Base-by-base conservation (phyloP, 2,329 filamentous ascomycete genomes). In the Simplicillium aogashimaense region DNA sequence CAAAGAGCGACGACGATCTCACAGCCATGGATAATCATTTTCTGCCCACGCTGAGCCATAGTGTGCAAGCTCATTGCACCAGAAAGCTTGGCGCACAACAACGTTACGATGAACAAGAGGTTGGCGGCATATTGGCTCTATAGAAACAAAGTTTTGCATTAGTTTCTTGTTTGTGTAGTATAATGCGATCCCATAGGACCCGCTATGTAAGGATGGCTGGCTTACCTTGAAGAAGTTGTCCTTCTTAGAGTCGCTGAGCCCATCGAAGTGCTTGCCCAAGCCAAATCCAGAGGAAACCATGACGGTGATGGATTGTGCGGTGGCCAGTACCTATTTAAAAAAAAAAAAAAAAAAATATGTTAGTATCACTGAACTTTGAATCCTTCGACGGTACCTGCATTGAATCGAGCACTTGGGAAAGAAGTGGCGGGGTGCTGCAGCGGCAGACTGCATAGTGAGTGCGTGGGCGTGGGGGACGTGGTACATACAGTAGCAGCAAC, bases 161-260 rank as follows among this genome's bases (percentile, higher is more conserved):
- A 40, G 31, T 13, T 25, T 25, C 20, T 25, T 25, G 20, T 25
- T 25, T 25, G 20, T 25, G 9, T 25, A 6, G 20, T 9, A 25
- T 25, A 9, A 25, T 25, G 20, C 20, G 20, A 25, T 25, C 20
- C 6, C 20, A 25, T 6, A 25, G 20, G 5, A 25, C 20, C 20
- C 20, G 20, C 9, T 25, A 9, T 25, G 20, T 25, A 5, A 7
- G 18, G 5, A 29, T 1, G 29, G 35, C 9, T 11, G 9, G 33
- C 40, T 12, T 48, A 56, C 54, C 49, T 56, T 51, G 38, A 56
- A 50, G 16, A 54, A 53, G 3, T 41, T 36, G 1, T 51, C 37
- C 13, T 37, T 34, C 3, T 51, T 37, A 4, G 29, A n/a, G 4
- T 41, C 9, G 8, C 39, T 47, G 37, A 56, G 20, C 2, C 35